Percentiles rank a stretch among this genome's conserved stretches.
Conservation (phyloP, 2,329 filamentous ascomycete species). For the Fusarium dimerum region DNA sequence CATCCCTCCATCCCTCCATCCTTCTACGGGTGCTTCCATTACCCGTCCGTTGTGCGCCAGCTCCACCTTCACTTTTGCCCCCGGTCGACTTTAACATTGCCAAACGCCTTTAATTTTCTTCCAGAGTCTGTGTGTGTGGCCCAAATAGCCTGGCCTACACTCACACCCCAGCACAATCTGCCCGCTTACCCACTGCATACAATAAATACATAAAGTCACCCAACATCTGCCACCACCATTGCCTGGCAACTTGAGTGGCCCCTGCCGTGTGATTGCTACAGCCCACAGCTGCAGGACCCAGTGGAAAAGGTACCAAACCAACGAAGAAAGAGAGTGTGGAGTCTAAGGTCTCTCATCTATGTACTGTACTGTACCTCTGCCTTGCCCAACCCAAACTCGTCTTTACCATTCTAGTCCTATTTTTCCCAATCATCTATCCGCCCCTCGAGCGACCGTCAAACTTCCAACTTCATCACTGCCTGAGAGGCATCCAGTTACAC, state of each 20-base stretch:
- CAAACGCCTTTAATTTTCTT: too few relatives aligned
- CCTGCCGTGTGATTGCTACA: too few relatives aligned
- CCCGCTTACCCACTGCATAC: too few relatives aligned
- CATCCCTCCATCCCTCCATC: too few relatives aligned
- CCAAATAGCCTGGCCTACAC: too few relatives aligned
- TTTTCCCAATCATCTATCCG: conserved; percentile 21
- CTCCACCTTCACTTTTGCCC: conserved; percentile 15
- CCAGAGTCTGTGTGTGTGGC: not conserved
- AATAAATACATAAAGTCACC: too few relatives aligned
- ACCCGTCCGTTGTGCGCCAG: conserved; percentile 7
- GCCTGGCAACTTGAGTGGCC: too few relatives aligned
- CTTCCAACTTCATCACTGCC: conserved; percentile 29
- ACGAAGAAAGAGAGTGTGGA: too few relatives aligned
- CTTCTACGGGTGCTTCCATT: conserved; percentile 20
- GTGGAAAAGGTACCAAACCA: too few relatives aligned
- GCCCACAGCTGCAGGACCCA: not conserved
- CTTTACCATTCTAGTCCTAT: conserved; percentile 26
- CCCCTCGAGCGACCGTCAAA: conserved; percentile 25
- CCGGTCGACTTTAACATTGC: too few relatives aligned
- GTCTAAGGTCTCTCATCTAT: conserved; percentile 11
- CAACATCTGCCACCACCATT: too few relatives aligned
- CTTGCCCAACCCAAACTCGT: conserved; percentile 18
- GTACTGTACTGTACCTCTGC: conserved; percentile 23
- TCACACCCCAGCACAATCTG: too few relatives aligned
- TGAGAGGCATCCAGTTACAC: conserved; percentile 34